Evolutionary conservation across 1,284 basidiomycete species (phyloP).

Genomic region (Schizophyllum amplum): DNA sequence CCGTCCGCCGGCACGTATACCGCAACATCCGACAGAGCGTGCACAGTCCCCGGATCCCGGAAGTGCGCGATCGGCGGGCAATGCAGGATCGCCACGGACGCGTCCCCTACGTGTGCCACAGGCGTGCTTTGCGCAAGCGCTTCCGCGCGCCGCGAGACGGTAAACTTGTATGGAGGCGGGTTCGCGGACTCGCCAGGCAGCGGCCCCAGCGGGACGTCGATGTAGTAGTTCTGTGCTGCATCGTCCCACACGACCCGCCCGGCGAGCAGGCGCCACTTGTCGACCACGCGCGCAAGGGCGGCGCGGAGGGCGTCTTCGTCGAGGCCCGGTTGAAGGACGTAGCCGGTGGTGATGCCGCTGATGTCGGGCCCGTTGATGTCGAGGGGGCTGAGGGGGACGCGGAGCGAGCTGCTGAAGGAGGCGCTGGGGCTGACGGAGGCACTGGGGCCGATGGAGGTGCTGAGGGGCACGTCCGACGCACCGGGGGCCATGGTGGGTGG

Average conservation of each 20-base stretch:
- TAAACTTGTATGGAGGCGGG: conserved; percentile 16
- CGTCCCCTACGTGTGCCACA: conserved; percentile 23
- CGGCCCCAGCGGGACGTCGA: conserved; percentile 8
- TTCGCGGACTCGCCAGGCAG: not conserved
- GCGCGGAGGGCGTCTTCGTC: conserved; percentile 21
- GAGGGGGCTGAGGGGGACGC: conserved; percentile 10
- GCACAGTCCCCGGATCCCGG: conserved; percentile 19
- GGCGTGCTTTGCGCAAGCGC: conserved; percentile 24
- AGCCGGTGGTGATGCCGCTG: conserved; percentile 21
- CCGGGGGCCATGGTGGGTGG: no score
- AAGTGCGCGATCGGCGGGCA: conserved; percentile 25
- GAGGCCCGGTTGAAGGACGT: conserved; percentile 31
- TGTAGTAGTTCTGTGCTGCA: conserved; percentile 12
- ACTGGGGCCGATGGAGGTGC: no score
- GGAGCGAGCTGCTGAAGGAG: no score
- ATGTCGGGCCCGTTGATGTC: conserved; percentile 8
- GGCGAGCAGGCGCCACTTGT: conserved; percentile 33
- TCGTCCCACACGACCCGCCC: conserved; percentile 26
- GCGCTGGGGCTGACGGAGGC: no score
- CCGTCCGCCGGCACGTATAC: no score
- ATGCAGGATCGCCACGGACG: conserved; percentile 25
- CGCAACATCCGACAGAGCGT: conserved; percentile 3
- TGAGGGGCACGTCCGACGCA: no score
- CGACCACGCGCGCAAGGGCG: conserved; percentile 25
- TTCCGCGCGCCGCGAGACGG: conserved; percentile 24